Evolutionary conservation across 1,284 basidiomycete genomes (phyloP), one percentile per base, ranked within the genome.

Genomic region (Hypsizygus ulmarius): DNA sequence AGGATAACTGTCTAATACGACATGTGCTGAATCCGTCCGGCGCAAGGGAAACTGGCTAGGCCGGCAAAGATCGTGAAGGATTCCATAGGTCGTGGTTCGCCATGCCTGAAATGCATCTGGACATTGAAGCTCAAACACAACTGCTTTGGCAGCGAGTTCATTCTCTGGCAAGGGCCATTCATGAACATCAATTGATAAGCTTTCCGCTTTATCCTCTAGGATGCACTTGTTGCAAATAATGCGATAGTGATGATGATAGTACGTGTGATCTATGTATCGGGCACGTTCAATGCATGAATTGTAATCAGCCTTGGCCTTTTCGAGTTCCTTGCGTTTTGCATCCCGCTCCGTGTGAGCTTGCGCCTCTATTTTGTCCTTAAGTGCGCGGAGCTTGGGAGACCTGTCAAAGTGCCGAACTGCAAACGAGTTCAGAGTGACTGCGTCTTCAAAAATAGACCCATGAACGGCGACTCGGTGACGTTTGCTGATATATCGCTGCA

Each of bases 81-180:
- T 54, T 5, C 51, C 42, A 39, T 68, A 71, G 0, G 76, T 78
- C 3, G 56, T 59, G 2, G 58, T 57, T 11, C 79, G 64, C 79
- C 79, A 81, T 29, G 66, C 59, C 3, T 60, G 51, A 49, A 78
- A 75, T 0, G 56, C 50, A 0, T 50, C 19, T 0, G 79, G 79
- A 36, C 66, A 66, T 3, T 54, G 43, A 1, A 78, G 50, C 45
- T 81, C 78, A 39, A 82, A 80, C 0, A 80, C 61, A 0, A 67
- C 64, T 0, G 50, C 52, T 41, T 67, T 56, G 0, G 65, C 66
- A 0, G 45, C 21, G 1, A 60, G 32, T 2, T 21, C 2, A 7
- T 60, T 38, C 0, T 47, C 28, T 0, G 78, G 75, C 27, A 81
- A 56, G 0, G 77, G 78, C 78, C 76, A 79, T 42, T 81, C 78